Conservation (phyloP, 257 asterid genomes). For the Solanum peruvianum region DNA sequence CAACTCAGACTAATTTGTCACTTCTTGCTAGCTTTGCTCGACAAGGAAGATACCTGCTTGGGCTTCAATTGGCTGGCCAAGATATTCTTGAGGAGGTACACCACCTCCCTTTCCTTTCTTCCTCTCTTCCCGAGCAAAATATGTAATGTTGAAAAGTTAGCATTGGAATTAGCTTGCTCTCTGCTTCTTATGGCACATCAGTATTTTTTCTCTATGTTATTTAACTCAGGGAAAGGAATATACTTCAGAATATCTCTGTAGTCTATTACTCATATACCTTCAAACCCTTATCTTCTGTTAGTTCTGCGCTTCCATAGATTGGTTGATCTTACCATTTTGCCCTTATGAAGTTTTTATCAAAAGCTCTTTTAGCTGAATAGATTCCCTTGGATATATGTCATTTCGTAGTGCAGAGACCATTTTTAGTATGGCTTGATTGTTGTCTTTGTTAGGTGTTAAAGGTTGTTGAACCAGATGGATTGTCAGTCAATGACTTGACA, state of each 20-base stretch:
- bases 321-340: not conserved
- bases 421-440: not conserved
- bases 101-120: not conserved
- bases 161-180: not conserved
- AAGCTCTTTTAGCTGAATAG: not conserved
- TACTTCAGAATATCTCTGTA: not conserved
- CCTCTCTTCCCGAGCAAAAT: not conserved
- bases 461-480: not conserved
- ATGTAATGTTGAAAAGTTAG: not conserved
- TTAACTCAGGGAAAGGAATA: not conserved
- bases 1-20: slow-evolving; percentile 89
- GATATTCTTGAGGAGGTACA: slow-evolving; percentile 83
- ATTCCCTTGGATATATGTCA: not conserved
- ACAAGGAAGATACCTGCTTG: slow-evolving; percentile 89
- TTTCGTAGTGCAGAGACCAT: not conserved
- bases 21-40: slow-evolving; percentile 97
- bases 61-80: slow-evolving; percentile 67
- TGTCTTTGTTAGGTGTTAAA: not conserved
- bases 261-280: not conserved
- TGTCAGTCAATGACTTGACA: not conserved
- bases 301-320: not conserved
- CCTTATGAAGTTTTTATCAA: not conserved
- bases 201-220: not conserved
- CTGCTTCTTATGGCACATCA: not conserved
- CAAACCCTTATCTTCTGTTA: not conserved